Base-by-base conservation (phyloP, 2,329 filamentous ascomycete genomes). In the Cytospora schulzeri region DNA sequence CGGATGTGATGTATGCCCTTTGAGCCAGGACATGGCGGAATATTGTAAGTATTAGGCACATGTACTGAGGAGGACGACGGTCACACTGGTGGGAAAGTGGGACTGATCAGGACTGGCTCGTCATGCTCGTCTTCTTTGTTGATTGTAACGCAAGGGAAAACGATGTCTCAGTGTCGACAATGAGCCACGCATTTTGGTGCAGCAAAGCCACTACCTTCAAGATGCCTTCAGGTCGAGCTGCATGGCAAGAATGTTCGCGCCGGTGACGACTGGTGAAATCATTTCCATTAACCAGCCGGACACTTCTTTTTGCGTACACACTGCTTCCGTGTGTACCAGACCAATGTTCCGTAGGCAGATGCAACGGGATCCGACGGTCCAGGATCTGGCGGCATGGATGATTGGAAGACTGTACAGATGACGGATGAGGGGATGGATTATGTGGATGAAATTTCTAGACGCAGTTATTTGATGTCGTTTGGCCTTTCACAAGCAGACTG, bases 21-120 rank as follows among this genome's bases (percentile, higher is more conserved):
- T 63, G 35, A 55, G 67, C 29, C 68, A 67, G 24, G 63, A 60
- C 2, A 70, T 2, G 41, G 68, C 14, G 75, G 75, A 1, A 72
- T 71, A 24, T 70, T 75, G 8, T 67, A 66, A 17, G 66, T 74
- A 26, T 67, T 80, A 41, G 80, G 79, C 15, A 81, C 79, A 0
- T 79, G 79, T 0, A 79, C 78, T 19, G 79, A 81, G 70, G 78
- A 77, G 65, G 76, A 71, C 61, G 73, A 76, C 15, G n/a, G n/a
- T n/a, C n/a, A n/a, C 9, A 38, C 35, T 38, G 77, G 77, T 12
- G 79, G 80, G 55, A 81, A 81, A 69, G 76, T 82, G 53, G 76
- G 75, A 48, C 73, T 82, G 45, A 74, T 82, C 19, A 69, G 76
- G 22, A 77, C 76, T 4, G 78, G 79, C 4, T 76, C 78, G 12